A percentile compares a stretch with the other conserved stretches of the same genome.
These are phyloP conservation scores for Bondarzewia mesenterica DNA, from an alignment of 1,284 basidiomycete species.

Conservation along the genomic window DNA sequence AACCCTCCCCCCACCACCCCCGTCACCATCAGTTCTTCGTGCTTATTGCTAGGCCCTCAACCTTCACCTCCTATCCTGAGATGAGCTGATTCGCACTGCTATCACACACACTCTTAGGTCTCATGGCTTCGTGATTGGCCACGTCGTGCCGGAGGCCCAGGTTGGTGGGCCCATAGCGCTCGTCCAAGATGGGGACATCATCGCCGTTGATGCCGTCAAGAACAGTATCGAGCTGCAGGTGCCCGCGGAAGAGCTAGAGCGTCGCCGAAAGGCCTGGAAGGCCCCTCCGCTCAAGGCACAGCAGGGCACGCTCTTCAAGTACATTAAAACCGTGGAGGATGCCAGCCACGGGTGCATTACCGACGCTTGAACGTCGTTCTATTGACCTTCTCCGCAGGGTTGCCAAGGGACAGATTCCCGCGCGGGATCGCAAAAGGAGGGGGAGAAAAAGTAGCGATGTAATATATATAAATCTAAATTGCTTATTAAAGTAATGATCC, in stretches of 20 bases:
- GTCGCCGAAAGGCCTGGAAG: constrained; percentile 61
- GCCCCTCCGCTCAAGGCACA: constrained; percentile 81
- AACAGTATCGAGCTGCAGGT: constrained; percentile 78
- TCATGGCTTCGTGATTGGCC: constrained; percentile 87
- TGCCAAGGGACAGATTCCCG: too few relatives aligned
- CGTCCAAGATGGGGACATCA: constrained; percentile 80
- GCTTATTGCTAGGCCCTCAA: background rate
- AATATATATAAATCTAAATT: background rate
- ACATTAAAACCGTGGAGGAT: constrained; percentile 78
- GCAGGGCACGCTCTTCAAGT: constrained; percentile 85
- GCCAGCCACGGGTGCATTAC: constrained; percentile 87
- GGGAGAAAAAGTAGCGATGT: constrained; percentile 1
- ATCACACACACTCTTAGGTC: constrained; percentile 38
- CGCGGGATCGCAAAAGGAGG: background rate
- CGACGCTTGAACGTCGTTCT: constrained; percentile 56
- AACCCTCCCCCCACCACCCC: constrained; percentile 11
- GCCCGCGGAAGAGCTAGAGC: constrained; percentile 61
- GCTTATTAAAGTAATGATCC: too few relatives aligned
- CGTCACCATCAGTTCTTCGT: background rate
- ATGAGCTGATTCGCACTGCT: background rate
- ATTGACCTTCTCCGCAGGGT: too few relatives aligned
- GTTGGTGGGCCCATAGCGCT: constrained; percentile 89
- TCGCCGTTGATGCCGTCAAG: constrained; percentile 78
- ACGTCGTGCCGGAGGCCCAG: constrained; percentile 87
- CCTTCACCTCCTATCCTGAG: background rate